Percentiles rank a stretch among this genome's conserved stretches.
Evolutionary conservation across 164 flowering plant species (phyloP).

Genomic region (Vitis rupestris): DNA sequence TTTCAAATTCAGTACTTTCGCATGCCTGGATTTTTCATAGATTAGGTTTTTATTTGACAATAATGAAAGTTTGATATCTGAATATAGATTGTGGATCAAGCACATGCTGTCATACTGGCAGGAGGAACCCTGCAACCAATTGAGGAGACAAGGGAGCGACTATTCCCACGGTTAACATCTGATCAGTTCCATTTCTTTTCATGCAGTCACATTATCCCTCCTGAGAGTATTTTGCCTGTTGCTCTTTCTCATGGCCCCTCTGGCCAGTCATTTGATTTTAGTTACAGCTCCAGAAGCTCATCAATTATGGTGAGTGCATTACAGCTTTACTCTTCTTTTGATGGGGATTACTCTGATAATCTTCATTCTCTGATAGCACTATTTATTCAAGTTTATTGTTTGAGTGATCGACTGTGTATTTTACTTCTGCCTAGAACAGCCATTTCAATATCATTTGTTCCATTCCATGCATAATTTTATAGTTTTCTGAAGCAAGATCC

Average conservation of each 20-base stretch:
- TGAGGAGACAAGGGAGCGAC: conserved; percentile 86
- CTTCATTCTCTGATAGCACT: no score
- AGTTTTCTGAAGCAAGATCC: no score
- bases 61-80: background rate
- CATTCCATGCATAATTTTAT: no score
- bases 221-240: conserved; percentile 83
- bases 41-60: background rate
- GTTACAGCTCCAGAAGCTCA: conserved; percentile 71
- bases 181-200: conserved; percentile 77
- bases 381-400: no score
- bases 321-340: background rate
- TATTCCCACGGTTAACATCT: conserved; percentile 70
- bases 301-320: conserved; percentile 57
- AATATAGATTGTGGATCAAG: conserved; percentile 69
- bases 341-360: background rate
- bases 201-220: conserved; percentile 85
- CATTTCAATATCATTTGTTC: no score
- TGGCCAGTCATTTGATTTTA: conserved; percentile 85
- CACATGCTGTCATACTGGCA: conserved; percentile 89
- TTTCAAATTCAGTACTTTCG: background rate
- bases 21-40: background rate
- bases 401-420: no score
- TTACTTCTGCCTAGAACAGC: no score
- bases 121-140: conserved; percentile 98
- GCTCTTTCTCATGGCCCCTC: conserved; percentile 88